A percentile compares a stretch with the other conserved stretches of the same genome.
These are phyloP conservation scores for Ganoderma lingzhi DNA, from an alignment of 1,284 basidiomycete genomes.

Conservation along the genomic window DNA sequence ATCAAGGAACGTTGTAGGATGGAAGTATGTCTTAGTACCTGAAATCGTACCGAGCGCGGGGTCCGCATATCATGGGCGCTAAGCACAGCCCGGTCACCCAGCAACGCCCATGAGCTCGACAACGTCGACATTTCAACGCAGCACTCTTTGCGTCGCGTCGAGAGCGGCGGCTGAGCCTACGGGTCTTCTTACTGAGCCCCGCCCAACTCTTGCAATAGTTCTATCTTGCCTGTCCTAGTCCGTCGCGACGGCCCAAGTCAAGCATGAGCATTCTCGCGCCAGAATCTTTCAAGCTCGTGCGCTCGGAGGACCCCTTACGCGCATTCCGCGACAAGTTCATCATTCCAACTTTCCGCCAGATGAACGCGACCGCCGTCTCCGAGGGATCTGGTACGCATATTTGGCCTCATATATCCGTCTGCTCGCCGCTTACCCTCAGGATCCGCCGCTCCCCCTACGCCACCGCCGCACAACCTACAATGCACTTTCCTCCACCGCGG, in stretches of 20 bases:
- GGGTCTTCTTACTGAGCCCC: background rate
- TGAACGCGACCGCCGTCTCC: slow-evolving; percentile 55
- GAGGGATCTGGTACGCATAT: slow-evolving; percentile 47
- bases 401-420: background rate
- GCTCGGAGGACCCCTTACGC: slow-evolving; percentile 33
- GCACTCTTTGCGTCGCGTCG: background rate
- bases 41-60: background rate
- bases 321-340: slow-evolving; percentile 60
- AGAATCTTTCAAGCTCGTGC: slow-evolving; percentile 32
- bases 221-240: too few relatives aligned
- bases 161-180: background rate
- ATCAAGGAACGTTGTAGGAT: background rate
- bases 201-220: background rate
- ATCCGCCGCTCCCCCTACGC: slow-evolving; percentile 3
- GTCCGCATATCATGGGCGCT: background rate
- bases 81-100: too few relatives aligned
- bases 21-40: background rate
- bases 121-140: background rate
- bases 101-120: background rate
- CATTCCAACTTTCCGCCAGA: slow-evolving; percentile 65
- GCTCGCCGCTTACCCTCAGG: slow-evolving; percentile 6
- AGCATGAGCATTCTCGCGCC: slow-evolving; percentile 17
- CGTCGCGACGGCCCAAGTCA: background rate
- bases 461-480: background rate
- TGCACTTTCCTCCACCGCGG: background rate